These are phyloP conservation scores for Saturnispora kantuleensis DNA, from an alignment of 805 yeast species.

Conservation along the genomic window DNA sequence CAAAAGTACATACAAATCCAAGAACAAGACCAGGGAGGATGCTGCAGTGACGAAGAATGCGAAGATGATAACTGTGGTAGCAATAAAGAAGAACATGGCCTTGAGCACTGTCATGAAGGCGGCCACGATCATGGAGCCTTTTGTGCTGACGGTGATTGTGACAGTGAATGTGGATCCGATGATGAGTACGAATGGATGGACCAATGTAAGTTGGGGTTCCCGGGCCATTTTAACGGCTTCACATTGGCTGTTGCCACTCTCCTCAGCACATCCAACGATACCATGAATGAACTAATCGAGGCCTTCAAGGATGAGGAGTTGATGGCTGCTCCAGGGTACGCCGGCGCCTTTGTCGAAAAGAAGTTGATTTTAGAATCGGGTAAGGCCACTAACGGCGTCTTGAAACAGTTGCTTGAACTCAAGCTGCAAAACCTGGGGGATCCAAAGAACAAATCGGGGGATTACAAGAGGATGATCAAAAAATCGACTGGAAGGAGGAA, in stretches of 20 bases:
- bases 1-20: slow-evolving; percentile 12
- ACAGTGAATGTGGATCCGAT: slow-evolving; percentile 23
- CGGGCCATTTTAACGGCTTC: slow-evolving; percentile 38
- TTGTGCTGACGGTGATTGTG: slow-evolving; percentile 11
- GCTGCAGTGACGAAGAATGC: slow-evolving; percentile 7
- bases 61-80: slow-evolving; percentile 12
- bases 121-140: slow-evolving; percentile 16
- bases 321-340: slow-evolving; percentile 8
- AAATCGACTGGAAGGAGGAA: slow-evolving; percentile 5
- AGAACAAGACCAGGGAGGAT: slow-evolving; percentile 3
- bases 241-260: slow-evolving; percentile 34
- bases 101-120: slow-evolving; percentile 8
- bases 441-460: slow-evolving; percentile 4
- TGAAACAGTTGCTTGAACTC: slow-evolving; percentile 14
- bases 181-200: slow-evolving; percentile 26
- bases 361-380: slow-evolving; percentile 6
- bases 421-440: slow-evolving; percentile 9
- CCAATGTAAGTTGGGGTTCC: slow-evolving; percentile 31
- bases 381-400: slow-evolving; percentile 10
- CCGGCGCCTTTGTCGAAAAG: slow-evolving; percentile 9
- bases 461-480: slow-evolving; percentile 13
- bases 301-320: slow-evolving; percentile 8
- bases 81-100: slow-evolving; percentile 5
- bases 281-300: slow-evolving; percentile 17
- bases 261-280: slow-evolving; percentile 22